Conservation (phyloP, 768 basidiomycete genomes). For the Pleurotus cornucopiae region DNA sequence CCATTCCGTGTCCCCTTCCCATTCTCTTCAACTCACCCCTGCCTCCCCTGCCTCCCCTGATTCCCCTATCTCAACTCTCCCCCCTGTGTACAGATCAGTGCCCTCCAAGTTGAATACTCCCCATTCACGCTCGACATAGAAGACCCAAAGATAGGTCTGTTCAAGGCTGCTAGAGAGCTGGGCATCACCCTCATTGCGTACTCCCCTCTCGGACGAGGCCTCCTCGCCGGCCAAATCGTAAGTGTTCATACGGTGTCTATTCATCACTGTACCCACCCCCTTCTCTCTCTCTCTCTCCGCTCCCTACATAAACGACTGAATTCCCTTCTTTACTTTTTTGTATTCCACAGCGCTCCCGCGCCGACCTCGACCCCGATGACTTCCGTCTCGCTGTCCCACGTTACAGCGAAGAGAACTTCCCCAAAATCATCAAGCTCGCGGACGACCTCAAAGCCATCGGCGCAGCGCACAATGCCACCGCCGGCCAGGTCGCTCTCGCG, state of each 20-base stretch:
- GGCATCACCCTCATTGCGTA: slow-evolving; percentile 44
- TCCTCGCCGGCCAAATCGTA: slow-evolving; percentile 43
- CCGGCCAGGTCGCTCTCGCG: slow-evolving; percentile 10
- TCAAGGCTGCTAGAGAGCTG: slow-evolving; percentile 36
- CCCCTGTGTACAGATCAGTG: background rate
- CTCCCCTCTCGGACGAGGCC: slow-evolving; percentile 44
- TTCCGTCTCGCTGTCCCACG: slow-evolving; percentile 31
- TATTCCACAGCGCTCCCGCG: background rate
- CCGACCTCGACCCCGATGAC: slow-evolving; percentile 35
- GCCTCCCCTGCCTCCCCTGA: background rate
- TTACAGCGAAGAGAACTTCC: slow-evolving; percentile 40
- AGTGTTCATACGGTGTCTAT: slow-evolving; percentile 9
- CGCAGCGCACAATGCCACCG: slow-evolving; percentile 12
- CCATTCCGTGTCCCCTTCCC: background rate
- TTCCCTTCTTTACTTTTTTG: background rate
- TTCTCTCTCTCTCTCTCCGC: background rate
- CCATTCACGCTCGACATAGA: slow-evolving; percentile 43
- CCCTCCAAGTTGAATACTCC: slow-evolving; percentile 37
- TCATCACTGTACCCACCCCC: background rate
- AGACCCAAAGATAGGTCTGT: slow-evolving; percentile 30
- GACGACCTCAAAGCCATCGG: slow-evolving; percentile 17
- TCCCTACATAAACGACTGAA: background rate
- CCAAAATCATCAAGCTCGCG: slow-evolving; percentile 32
- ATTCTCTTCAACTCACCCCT: background rate
- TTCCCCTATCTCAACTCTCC: too few species aligned